Percentiles rank a stretch among this genome's conserved stretches.
These are phyloP conservation scores for Phaffomyces antillensis DNA, from an alignment of 805 yeast species.

Conservation along the genomic window DNA sequence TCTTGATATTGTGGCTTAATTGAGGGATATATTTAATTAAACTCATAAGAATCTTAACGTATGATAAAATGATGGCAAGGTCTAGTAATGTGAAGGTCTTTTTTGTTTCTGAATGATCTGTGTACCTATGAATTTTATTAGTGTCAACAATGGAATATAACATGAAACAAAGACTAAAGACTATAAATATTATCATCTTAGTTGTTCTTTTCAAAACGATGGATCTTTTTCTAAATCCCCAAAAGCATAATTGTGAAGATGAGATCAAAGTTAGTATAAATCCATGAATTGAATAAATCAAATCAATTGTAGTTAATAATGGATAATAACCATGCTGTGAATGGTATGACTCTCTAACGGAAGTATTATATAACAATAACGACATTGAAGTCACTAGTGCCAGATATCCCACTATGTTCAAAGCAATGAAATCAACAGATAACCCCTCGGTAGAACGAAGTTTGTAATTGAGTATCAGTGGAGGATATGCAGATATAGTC, in stretches of 20 bases:
- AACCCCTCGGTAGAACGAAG: slow-evolving; percentile 40
- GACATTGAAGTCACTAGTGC: slow-evolving; percentile 36
- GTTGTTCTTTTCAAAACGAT: slow-evolving; percentile 13
- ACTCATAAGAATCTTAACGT: slow-evolving; percentile 41
- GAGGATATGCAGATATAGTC: slow-evolving; percentile 47
- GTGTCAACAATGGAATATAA: slow-evolving; percentile 13
- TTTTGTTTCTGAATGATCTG: background rate
- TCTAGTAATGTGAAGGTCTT: slow-evolving; percentile 22
- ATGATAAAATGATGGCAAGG: slow-evolving; percentile 30
- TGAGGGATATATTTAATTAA: slow-evolving; percentile 67
- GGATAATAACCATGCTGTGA: slow-evolving; percentile 31
- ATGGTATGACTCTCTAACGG: slow-evolving; percentile 26
- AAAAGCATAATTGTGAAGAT: slow-evolving; percentile 30
- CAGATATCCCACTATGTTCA: slow-evolving; percentile 42
- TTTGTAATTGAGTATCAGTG: slow-evolving; percentile 33
- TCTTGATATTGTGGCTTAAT: slow-evolving; percentile 66
- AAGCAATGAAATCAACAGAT: slow-evolving; percentile 39
- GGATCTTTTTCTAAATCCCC: slow-evolving; percentile 23
- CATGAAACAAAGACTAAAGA: background rate
- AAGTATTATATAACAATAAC: slow-evolving; percentile 33
- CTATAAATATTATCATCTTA: slow-evolving; percentile 14
- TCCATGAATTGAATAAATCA: slow-evolving; percentile 44
- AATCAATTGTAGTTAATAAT: slow-evolving; percentile 35
- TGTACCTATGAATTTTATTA: slow-evolving; percentile 2
- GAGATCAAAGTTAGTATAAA: slow-evolving; percentile 32